Evolutionary conservation across 2,329 filamentous ascomycete species (phyloP), one percentile per base, ranked within the genome.

Genomic region (Fusarium subtropicale): DNA sequence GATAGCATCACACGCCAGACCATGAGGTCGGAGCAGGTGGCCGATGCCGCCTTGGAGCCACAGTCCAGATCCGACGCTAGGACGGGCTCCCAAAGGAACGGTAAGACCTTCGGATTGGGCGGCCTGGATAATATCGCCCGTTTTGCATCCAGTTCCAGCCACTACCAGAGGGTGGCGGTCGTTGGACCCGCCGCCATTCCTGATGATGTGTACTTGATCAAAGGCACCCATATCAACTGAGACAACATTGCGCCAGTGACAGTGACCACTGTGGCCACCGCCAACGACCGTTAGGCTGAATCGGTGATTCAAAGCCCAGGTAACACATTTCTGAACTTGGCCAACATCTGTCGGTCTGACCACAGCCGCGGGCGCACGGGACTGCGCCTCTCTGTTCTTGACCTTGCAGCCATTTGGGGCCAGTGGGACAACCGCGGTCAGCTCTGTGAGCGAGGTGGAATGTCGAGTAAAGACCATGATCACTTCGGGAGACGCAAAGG

Each of bases 21-120:
- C 88, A 66, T 88, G 76, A 11, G 81, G 56, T 60, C 88, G 81
- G 36, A 84, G 72, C n/a, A 89, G 78, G 67, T 90, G 87, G 3
- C 88, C 88, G 50, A 91, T 88, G 54, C 88, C 88, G 41, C 89
- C 89, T 79, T 91, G 88, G 47, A 91, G 79, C 87, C 87, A 90
- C 16, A 88, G 69, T 0, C 89, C 89, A 0, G 86, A 84, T 4
- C 89, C 88, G 28, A 91, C 87, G 67, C 87, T 90, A 66, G 88
- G 88, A 8, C 88, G 86, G 28, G 86, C 74, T 4, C 88, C 89
- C 5, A 91, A 74, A 1, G 88, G 88, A 3, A 91, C 83, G 57
- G 84, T 86, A 55, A 90, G 1, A 3, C 83, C 85, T 0, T 67
- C 79, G 2, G 60, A 76, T 80, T 84, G 84, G 38, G 85, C 71